phyloP scores from a whole-genome alignment of 177 flowering plant species.

The Tripterygium wilfordii region DNA sequence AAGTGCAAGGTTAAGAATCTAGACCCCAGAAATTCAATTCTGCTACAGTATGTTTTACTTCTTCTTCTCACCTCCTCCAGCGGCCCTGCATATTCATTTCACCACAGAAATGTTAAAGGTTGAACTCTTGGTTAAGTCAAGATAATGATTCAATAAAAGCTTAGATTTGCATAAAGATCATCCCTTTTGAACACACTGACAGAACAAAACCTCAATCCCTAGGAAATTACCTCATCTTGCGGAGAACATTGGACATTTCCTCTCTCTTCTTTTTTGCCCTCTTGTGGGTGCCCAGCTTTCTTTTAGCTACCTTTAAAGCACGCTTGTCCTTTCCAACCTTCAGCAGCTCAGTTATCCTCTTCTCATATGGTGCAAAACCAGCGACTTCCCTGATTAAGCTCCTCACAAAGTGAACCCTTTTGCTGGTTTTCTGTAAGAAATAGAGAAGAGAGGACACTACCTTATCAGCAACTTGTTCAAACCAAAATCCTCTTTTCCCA shows the following conservation, averaged over 20 bases:
- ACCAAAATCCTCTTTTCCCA: not conserved
- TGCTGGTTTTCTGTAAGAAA: constrained; percentile 50
- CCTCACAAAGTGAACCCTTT: constrained; percentile 58
- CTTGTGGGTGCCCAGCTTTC: constrained; percentile 58
- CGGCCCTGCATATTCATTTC: constrained; percentile 11
- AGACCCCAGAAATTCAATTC: no score
- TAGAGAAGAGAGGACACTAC: not conserved
- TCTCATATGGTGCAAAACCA: constrained; percentile 73
- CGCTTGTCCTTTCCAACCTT: constrained; percentile 55
- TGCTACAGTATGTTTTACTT: no score
- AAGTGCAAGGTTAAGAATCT: no score
- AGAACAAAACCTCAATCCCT: not conserved
- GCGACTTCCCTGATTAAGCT: constrained; percentile 63
- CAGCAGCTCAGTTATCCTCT: constrained; percentile 46
- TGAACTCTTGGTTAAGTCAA: no score
- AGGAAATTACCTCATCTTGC: constrained; percentile 55
- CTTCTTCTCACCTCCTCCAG: constrained; percentile 19
- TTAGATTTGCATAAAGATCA: not conserved
- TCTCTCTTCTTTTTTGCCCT: constrained; percentile 74
- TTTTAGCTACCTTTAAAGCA: constrained; percentile 45
- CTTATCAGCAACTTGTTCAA: not conserved
- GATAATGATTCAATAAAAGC: not conserved
- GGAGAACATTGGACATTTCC: constrained; percentile 60
- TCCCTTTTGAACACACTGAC: not conserved
- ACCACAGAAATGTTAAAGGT: no score